Evolutionary conservation across 78 protist species (phyloP).

Genomic region (Dictyostelium citrinum): DNA sequence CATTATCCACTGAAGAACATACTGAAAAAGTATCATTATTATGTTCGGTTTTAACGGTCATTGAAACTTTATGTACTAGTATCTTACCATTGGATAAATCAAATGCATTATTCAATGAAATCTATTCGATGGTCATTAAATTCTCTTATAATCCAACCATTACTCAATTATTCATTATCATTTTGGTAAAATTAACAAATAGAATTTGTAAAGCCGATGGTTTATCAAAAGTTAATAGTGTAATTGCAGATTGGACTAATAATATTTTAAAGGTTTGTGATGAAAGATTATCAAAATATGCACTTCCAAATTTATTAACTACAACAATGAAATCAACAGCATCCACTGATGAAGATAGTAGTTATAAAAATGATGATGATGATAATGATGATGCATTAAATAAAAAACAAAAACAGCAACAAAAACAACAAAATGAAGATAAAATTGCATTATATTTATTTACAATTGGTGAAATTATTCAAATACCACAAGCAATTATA

Average conservation of each 20-base stretch:
- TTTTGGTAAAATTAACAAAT: not conserved
- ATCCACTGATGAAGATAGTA: not conserved
- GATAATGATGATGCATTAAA: too few species aligned
- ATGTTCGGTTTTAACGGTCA: not conserved
- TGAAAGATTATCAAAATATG: not conserved
- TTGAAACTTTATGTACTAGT: not conserved
- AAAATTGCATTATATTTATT: slow-evolving; percentile 35
- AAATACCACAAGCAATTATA: slow-evolving; percentile 25
- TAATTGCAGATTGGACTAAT: slow-evolving; percentile 20
- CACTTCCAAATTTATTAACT: slow-evolving; percentile 3
- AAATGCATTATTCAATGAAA: slow-evolving; percentile 17
- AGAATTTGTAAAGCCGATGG: not conserved
- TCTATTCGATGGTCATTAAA: not conserved
- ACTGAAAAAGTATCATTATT: not conserved
- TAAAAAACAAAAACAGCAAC: not conserved
- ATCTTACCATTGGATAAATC: not conserved
- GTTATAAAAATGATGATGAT: not conserved
- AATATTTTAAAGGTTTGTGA: slow-evolving; percentile 39
- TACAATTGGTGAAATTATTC: slow-evolving; percentile 78
- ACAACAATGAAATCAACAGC: not conserved
- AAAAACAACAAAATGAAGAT: not conserved
- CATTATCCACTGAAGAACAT: not conserved
- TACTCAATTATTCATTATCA: not conserved
- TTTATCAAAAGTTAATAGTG: not conserved
- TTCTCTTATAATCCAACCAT: slow-evolving; percentile 10